phyloP scores from a whole-genome alignment of 495 filamentous ascomycete genomes.

The Penicillium cosmopolitanum region DNA sequence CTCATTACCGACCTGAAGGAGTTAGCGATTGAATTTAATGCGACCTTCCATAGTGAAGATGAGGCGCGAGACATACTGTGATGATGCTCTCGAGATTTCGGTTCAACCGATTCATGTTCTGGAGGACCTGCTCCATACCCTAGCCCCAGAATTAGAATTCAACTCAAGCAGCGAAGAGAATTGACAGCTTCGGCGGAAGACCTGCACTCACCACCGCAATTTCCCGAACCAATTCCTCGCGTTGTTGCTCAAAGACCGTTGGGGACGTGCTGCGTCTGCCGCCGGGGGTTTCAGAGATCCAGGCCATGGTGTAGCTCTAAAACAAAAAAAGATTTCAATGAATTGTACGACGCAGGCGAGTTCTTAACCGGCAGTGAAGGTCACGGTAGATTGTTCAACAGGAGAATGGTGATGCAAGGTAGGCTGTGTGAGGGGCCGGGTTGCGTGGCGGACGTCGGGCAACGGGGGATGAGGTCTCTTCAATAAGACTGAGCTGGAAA shows the following conservation, averaged over 20 bases:
- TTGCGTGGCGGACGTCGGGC: neutral
- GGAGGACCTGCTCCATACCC: slow-evolving; percentile 92
- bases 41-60: neutral
- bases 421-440: neutral
- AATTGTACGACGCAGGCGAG: neutral
- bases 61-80: slow-evolving; percentile 57
- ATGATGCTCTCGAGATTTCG: slow-evolving; percentile 92
- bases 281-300: slow-evolving; percentile 30
- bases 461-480: neutral
- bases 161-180: neutral
- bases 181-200: neutral
- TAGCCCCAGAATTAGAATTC: slow-evolving; percentile 32
- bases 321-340: neutral
- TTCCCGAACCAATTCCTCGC: slow-evolving; percentile 73
- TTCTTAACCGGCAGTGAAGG: neutral
- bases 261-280: slow-evolving; percentile 37
- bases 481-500: neutral
- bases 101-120: slow-evolving; percentile 95
- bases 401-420: neutral
- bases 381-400: neutral
- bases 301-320: slow-evolving; percentile 20
- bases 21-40: slow-evolving; percentile 8
- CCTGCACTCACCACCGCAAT: slow-evolving; percentile 69
- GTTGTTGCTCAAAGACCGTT: slow-evolving; percentile 76
- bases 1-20: slow-evolving; percentile 82